A percentile compares a stretch with the other conserved stretches of the same genome.
These are phyloP conservation scores for Acer campestre DNA, from an alignment of 345 rosid genomes.

Conservation along the genomic window DNA sequence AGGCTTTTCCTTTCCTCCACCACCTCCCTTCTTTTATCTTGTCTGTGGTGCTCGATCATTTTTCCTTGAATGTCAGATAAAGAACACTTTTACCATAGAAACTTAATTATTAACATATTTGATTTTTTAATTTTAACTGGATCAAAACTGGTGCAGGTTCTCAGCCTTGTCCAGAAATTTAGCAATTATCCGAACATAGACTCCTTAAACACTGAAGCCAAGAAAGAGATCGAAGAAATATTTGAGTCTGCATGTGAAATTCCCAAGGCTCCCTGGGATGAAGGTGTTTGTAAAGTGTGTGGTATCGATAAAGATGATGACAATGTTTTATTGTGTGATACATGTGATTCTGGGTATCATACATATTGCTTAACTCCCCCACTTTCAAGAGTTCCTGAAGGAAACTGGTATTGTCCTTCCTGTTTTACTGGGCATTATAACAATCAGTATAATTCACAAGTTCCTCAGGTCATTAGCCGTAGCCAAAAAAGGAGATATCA, in stretches of 20 bases:
- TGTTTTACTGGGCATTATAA: slow-evolving; percentile 24
- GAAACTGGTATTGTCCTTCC: slow-evolving; percentile 49
- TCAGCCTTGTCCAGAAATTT: slow-evolving; percentile 32
- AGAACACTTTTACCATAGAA: slow-evolving; percentile 1
- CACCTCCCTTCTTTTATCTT: neutral
- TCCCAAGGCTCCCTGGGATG: slow-evolving; percentile 44
- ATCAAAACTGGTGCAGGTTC: slow-evolving; percentile 33
- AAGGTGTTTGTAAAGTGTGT: slow-evolving; percentile 42
- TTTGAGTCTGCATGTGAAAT: slow-evolving; percentile 29
- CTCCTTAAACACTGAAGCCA: slow-evolving; percentile 30
- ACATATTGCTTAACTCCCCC: slow-evolving; percentile 45
- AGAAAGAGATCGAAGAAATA: slow-evolving; percentile 31
- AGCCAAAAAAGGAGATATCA: slow-evolving; percentile 15
- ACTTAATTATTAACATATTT: neutral
- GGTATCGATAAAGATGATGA: slow-evolving; percentile 42
- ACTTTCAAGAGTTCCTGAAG: slow-evolving; percentile 39
- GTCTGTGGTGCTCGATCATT: neutral
- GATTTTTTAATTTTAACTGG: slow-evolving; percentile 15
- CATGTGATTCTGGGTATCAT: slow-evolving; percentile 44
- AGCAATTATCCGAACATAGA: slow-evolving; percentile 13
- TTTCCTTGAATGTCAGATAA: neutral
- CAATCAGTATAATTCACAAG: slow-evolving; percentile 20
- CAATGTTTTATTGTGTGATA: slow-evolving; percentile 42
- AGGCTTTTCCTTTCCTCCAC: neutral
- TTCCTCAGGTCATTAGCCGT: slow-evolving; percentile 19